Evolutionary conservation across 495 filamentous ascomycete species (phyloP), one percentile per base, ranked within the genome.

Genomic region (Neurospora discreta): DNA sequence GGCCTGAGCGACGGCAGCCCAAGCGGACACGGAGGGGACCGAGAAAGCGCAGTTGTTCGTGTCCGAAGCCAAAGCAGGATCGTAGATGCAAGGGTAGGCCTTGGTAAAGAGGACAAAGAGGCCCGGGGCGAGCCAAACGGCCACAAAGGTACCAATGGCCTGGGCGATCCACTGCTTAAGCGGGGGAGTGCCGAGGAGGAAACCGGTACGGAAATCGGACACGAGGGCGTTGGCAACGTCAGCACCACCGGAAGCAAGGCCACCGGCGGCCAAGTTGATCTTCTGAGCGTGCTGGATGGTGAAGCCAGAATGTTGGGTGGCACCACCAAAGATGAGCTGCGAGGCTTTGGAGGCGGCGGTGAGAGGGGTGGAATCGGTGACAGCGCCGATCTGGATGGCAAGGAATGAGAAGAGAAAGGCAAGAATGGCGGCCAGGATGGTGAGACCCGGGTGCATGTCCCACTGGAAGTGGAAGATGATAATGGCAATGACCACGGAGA

Each of bases 391-490:
- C 78, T 91, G 88, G 74, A 90, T 89, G 71, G 87, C 87, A 60
- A 91, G 80, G 82, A 91, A 91, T 16, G 89, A 87, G 79, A 91
- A 91, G 77, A 91, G 77, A 83, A 91, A 89, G 67, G 88, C 87
- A 38, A 92, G 80, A 39, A 91, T 42, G 73, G 87, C 82, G 36
- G 89, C 86, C 39, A 92, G 81, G 68, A 92, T 81, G 16, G 87
- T 88, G 71, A 89, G 79, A 43, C 89, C 89, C 6, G 87, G 82
- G 71, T 87, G 80, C 82, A 89, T 89, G 4, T 87, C 82, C 80
- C 85, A 90, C 78, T 90, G 87, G 23, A 89, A 80, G 58, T 83
- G 84, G 75, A 89, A 84, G 73, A 91, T 84, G 58, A 91, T 77
- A 77, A 88, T 89, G 68, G 80, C 86, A 36, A 85, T 77, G 68